Percentiles rank a stretch among this genome's conserved stretches.
Evolutionary conservation across 106 monocot genomes (phyloP).

Genomic region (Apostasia ramifera): DNA sequence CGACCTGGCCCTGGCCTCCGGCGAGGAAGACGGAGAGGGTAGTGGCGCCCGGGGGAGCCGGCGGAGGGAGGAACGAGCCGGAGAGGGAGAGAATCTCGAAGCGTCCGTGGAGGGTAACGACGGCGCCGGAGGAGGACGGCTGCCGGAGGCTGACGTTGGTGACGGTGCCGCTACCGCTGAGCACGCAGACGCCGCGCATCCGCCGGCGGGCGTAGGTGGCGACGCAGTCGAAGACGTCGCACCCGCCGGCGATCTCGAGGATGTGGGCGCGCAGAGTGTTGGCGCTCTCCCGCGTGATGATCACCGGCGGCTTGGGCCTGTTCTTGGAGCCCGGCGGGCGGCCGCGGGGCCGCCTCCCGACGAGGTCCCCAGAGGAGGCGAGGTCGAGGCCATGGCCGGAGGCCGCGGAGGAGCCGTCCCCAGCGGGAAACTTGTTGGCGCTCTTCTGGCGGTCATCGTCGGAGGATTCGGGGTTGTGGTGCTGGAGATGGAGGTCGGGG

Average conservation of each 20-base stretch:
- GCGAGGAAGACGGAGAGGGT: constrained; percentile 9
- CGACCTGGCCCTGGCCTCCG: constrained; percentile 11
- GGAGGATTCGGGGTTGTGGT: not conserved
- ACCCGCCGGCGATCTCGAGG: constrained; percentile 13
- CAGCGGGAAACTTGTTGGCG: not conserved
- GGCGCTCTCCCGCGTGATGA: constrained; percentile 15
- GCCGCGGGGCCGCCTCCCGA: not conserved
- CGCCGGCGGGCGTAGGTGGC: constrained; percentile 13
- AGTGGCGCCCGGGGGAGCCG: constrained; percentile 8
- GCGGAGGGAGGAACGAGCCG: constrained; percentile 8
- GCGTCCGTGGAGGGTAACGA: constrained; percentile 10
- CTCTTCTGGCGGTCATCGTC: not conserved
- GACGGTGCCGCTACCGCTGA: constrained; percentile 21
- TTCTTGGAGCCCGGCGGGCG: constrained; percentile 9
- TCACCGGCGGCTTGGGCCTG: constrained; percentile 13
- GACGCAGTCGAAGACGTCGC: constrained; percentile 15
- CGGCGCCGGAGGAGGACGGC: constrained; percentile 10
- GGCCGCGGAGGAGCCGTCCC: not conserved
- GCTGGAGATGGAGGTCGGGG: not conserved
- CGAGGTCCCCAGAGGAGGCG: not conserved
- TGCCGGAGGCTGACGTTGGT: constrained; percentile 15
- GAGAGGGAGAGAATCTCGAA: constrained; percentile 14
- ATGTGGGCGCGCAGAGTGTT: constrained; percentile 21
- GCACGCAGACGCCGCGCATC: constrained; percentile 17
- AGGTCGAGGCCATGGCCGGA: not conserved